phyloP scores from a whole-genome alignment of 2,329 filamentous ascomycete species.

The Paecilomyces variotii region DNA sequence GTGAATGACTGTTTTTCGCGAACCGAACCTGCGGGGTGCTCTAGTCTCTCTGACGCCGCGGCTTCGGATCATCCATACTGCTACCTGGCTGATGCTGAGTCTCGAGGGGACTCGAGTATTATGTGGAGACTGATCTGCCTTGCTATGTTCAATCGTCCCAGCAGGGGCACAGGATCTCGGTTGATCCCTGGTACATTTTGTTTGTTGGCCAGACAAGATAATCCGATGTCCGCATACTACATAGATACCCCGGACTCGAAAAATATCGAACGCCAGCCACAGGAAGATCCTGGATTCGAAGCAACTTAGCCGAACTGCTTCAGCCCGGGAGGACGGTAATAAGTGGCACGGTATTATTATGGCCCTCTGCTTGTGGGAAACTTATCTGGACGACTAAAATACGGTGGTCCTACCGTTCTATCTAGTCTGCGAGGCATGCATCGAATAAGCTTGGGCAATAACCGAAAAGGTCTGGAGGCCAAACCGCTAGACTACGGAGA shows the following conservation, averaged over 20 bases:
- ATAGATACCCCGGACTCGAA: not conserved
- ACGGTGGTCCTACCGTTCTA: not conserved
- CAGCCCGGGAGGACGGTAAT: not conserved
- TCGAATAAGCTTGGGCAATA: not conserved
- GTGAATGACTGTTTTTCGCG: not conserved
- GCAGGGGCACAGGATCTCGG: not conserved
- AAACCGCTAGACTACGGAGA: not conserved
- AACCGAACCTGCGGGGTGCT: not conserved
- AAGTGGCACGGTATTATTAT: too few species aligned
- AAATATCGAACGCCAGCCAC: not conserved
- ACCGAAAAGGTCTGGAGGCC: not conserved
- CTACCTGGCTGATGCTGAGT: not conserved
- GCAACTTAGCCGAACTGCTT: not conserved
- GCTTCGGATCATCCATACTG: not conserved
- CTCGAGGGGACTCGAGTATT: not conserved
- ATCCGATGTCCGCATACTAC: not conserved
- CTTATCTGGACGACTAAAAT: not conserved
- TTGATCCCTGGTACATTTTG: not conserved
- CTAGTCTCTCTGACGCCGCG: not conserved
- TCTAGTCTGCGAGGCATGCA: not conserved
- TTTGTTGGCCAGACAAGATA: not conserved
- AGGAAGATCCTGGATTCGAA: not conserved
- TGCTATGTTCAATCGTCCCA: not conserved
- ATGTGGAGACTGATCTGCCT: not conserved
- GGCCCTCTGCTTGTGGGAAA: not conserved